Percentiles rank a stretch among this genome's conserved stretches.
These are phyloP conservation scores for Lipomyces orientalis DNA, from an alignment of 805 yeast species.

Conservation along the genomic window DNA sequence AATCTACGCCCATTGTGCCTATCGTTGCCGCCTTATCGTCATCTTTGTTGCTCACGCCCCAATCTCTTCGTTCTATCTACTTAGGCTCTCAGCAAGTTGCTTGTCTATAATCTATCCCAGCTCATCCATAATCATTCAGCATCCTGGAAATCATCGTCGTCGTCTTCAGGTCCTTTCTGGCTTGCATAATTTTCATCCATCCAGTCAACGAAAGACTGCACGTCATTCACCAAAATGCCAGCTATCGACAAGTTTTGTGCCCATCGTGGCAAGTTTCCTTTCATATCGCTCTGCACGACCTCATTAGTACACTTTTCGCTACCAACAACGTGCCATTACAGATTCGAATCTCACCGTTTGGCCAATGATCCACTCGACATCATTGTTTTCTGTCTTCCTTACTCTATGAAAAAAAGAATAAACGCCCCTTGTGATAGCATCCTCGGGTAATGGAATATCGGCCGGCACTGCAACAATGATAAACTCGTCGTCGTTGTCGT, in stretches of 20 bases:
- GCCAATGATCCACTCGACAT: conserved; percentile 25
- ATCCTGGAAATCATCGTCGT: background rate
- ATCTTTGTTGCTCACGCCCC: background rate
- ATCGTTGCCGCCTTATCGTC: background rate
- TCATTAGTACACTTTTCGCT: background rate
- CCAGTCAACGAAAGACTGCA: conserved; percentile 25
- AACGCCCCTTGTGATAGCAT: conserved; percentile 29
- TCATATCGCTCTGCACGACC: conserved; percentile 34
- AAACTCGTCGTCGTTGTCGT: conserved; percentile 19
- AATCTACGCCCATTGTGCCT: no score
- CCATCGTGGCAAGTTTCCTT: conserved; percentile 33
- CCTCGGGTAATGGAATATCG: conserved; percentile 28
- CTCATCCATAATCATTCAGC: background rate
- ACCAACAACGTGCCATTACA: background rate
- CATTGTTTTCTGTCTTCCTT: conserved; percentile 14
- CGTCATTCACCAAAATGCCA: conserved; percentile 27
- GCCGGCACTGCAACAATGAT: conserved; percentile 32
- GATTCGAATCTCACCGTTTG: conserved; percentile 21
- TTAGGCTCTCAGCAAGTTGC: background rate
- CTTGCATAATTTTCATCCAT: conserved; percentile 27
- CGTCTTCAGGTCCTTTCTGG: conserved; percentile 1
- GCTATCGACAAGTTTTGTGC: conserved; percentile 30
- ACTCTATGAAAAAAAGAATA: conserved; percentile 31
- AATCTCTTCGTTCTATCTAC: background rate
- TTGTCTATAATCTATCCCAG: background rate